A percentile compares a stretch with the other conserved stretches of the same genome.
These are phyloP conservation scores for Parietichytrium sp. DNA, from an alignment of 108 stramenopile genomes.

Conservation along the genomic window DNA sequence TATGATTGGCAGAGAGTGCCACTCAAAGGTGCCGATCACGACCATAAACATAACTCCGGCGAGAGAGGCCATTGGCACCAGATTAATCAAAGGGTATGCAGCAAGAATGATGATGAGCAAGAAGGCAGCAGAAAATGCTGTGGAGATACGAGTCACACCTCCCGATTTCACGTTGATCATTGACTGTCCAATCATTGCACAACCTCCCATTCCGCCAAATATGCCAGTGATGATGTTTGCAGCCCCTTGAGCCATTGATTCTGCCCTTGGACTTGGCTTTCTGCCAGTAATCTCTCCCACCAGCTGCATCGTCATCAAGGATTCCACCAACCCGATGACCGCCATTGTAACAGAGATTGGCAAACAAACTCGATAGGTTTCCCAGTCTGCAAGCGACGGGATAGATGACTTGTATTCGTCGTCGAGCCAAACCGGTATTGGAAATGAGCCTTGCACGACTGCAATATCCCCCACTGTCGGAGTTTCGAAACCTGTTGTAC, in stretches of 20 bases:
- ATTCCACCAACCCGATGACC: slow-evolving; percentile 51
- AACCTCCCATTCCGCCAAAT: slow-evolving; percentile 54
- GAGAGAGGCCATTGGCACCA: slow-evolving; percentile 49
- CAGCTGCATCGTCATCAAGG: slow-evolving; percentile 54
- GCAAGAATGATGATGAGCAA: slow-evolving; percentile 47
- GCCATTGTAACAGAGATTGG: slow-evolving; percentile 21
- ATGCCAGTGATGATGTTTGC: slow-evolving; percentile 51
- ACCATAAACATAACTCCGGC: slow-evolving; percentile 55
- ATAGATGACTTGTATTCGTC: slow-evolving; percentile 6
- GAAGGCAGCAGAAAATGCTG: slow-evolving; percentile 36
- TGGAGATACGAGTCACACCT: slow-evolving; percentile 46
- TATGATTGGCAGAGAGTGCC: slow-evolving; percentile 45
- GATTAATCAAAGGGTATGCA: slow-evolving; percentile 44
- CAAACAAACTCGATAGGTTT: slow-evolving; percentile 41
- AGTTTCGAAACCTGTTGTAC: slow-evolving; percentile 43
- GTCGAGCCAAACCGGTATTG: slow-evolving; percentile 47
- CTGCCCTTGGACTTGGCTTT: slow-evolving; percentile 31
- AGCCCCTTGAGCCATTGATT: slow-evolving; percentile 44
- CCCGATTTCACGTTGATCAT: neutral
- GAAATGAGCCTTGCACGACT: slow-evolving; percentile 34
- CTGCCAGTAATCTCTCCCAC: slow-evolving; percentile 50
- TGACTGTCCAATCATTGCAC: slow-evolving; percentile 48
- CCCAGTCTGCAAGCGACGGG: slow-evolving; percentile 46
- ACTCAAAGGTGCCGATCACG: slow-evolving; percentile 51
- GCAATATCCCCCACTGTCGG: slow-evolving; percentile 49